Evolutionary conservation across 768 basidiomycete genomes (phyloP), one percentile per base, ranked within the genome.

Genomic region (Hortiboletus campestris): DNA sequence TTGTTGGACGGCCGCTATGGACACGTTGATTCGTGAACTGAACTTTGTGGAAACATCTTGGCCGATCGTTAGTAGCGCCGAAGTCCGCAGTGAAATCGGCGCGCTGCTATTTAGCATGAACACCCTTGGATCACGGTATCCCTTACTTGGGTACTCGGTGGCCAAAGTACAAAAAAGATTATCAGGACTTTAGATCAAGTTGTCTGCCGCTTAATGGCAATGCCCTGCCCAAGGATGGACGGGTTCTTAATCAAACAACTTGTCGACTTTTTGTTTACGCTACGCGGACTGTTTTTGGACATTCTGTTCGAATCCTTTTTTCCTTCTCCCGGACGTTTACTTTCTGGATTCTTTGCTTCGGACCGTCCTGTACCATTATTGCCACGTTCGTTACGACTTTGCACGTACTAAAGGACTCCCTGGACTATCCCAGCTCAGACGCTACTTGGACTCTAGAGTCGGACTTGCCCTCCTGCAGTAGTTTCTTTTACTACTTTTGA

Each of bases 1-100:
- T 10, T 89, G 87, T 60, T 89, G 89, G 89, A 84, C 84, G 16
- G 77, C 76, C 50, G 84, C 80, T 36, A 84, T 86, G 48, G 86
- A 88, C 66, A 81, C 83, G 17, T 72, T 90, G 55, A 78, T 87
- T 49, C 78, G 80, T 41, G 86, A 90, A 67, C 76, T 88, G n/a
- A 78, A 84, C 51, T 70, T 80, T 53, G 73, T 86, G 49, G 84
- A 86, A 65, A 68, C 79, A 14, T 77, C 86, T 39, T 89, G 87
- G 85, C 79, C 85, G 11, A 73, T 81, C 36, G 73, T 81, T 58
- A 80, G 80, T 64, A 77, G 75, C 53, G 72, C 78, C 51, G 86
- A 88, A 56, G 71, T 85, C 50, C 82, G 84, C 57, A 80, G 74
- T 62, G 86, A 89, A 56, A 80, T 88, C 40, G 77, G 75, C 34